Evolutionary conservation across 495 filamentous ascomycete genomes (phyloP).

Genomic region (Aspergillus bridgeri): DNA sequence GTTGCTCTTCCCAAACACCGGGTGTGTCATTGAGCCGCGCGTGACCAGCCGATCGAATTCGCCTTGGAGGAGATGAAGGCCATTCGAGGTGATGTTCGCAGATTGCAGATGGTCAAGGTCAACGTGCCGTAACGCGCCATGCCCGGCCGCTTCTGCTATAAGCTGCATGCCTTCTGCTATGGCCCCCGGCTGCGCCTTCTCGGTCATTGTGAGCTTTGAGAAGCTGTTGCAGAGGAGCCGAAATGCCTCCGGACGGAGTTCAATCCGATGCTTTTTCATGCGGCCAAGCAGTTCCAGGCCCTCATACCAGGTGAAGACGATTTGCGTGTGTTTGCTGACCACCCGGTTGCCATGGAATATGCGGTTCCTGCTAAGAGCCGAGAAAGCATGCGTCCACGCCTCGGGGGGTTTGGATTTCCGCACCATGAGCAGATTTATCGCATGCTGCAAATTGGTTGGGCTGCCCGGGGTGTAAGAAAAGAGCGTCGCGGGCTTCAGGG

Average conservation of each 20-base stretch:
- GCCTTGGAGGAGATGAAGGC: constrained; percentile 31
- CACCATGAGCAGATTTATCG: constrained; percentile 37
- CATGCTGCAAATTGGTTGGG: constrained; percentile 35
- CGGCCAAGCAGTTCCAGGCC: constrained; percentile 29
- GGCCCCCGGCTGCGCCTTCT: constrained; percentile 20
- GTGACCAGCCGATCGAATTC: constrained; percentile 40
- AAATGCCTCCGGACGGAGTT: constrained; percentile 42
- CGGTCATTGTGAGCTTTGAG: constrained; percentile 37
- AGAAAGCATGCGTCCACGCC: constrained; percentile 40
- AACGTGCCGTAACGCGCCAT: constrained; percentile 4
- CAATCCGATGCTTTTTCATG: constrained; percentile 38
- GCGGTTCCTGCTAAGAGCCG: constrained; percentile 24
- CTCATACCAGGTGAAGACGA: constrained; percentile 44
- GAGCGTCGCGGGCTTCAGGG: constrained; percentile 16
- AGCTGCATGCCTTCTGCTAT: constrained; percentile 26
- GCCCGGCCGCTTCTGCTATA: constrained; percentile 13
- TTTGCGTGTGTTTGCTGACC: constrained; percentile 24
- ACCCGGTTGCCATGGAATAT: constrained; percentile 15
- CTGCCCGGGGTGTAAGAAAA: constrained; percentile 18
- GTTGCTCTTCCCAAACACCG: constrained; percentile 21
- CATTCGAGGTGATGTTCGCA: constrained; percentile 31
- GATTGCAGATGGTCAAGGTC: constrained; percentile 11
- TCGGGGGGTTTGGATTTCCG: constrained; percentile 29
- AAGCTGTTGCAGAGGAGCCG: constrained; percentile 44
- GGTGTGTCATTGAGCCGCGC: constrained; percentile 22